Base-by-base conservation (phyloP, 768 basidiomycete species). In the Suillus discolor region DNA sequence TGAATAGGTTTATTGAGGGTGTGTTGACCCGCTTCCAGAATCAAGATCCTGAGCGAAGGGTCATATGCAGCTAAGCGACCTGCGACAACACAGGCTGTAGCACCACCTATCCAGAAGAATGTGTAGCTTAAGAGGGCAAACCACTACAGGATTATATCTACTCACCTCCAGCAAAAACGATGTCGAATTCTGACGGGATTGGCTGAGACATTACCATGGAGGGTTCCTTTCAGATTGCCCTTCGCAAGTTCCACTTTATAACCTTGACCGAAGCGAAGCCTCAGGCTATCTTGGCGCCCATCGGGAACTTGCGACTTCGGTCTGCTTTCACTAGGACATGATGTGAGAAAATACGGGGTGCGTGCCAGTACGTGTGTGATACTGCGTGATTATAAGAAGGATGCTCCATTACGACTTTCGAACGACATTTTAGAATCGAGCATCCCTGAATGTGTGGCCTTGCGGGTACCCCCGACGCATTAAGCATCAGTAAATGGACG, bases 151-250 rank as follows among this genome's bases (percentile, higher is more conserved):
- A 47, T 36, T n/a, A 11, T n/a, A 11, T 55, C 12, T 42, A 62
- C 74, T 20, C 25, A 87, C 87, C 87, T 68, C 87, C 87, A 38
- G 83, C 85, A 65, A 88, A 83, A 66, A 88, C 80, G 23, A 88
- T 80, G 66, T 87, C 85, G 66, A 81, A 82, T 60, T 68, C 60
- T 16, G 62, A 59, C 7, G 12, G 8, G 6, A 49, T 44, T 75
- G 23, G 38, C 42, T 42, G 28, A 60, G 41, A 60, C 57, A 41
- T 28, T 3, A 1, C 7, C 11, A 18, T 28, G 54, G 20, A 13
- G 12, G 20, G 6, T 13, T n/a, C n/a, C 25, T 6, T 11, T 20
- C 39, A 25, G 25, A 16, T 11, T 11, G 4, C 54, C 12, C 1
- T 6, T 38, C 13, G 8, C 6, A 4, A 18, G 3, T 18, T 20